These are phyloP conservation scores for Sugiyamaella qingdaonensis DNA, from an alignment of 805 yeast species.

Conservation along the genomic window DNA sequence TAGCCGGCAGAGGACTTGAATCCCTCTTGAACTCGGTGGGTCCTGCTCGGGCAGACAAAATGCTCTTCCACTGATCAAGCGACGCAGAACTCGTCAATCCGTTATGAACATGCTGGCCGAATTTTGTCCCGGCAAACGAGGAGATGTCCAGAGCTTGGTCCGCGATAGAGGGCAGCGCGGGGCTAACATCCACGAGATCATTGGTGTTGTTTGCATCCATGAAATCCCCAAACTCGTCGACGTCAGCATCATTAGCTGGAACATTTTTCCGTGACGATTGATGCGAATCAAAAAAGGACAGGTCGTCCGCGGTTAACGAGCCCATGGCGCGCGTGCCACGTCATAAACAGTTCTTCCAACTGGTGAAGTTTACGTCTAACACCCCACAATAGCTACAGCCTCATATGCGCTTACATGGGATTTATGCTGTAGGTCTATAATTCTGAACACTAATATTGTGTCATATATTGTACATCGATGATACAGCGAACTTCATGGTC, in stretches of 20 bases:
- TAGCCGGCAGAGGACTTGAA: neutral
- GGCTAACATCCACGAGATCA: neutral
- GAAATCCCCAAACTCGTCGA: conserved; percentile 42
- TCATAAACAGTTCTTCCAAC: too few species aligned
- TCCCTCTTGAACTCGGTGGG: conserved; percentile 1
- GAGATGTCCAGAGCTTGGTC: conserved; percentile 9
- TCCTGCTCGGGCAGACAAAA: conserved; percentile 17
- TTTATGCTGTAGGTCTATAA: too few species aligned
- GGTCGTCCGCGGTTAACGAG: conserved; percentile 15
- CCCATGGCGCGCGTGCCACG: conserved; percentile 1
- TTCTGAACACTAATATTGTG: too few species aligned
- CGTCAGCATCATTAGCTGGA: conserved; percentile 12
- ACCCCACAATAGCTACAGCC: too few species aligned
- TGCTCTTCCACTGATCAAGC: conserved; percentile 18
- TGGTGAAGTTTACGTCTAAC: too few species aligned
- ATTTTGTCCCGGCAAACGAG: conserved; percentile 1
- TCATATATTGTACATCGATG: too few species aligned
- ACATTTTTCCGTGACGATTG: neutral
- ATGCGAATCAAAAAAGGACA: conserved; percentile 20
- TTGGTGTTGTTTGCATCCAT: conserved; percentile 47
- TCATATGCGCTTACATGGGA: neutral
- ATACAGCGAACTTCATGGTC: too few species aligned
- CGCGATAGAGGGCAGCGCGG: neutral
- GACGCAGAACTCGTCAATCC: conserved; percentile 3
- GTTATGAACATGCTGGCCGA: neutral